Base-by-base conservation (phyloP, 2,329 filamentous ascomycete species). In the Thielaviopsis musarum region DNA sequence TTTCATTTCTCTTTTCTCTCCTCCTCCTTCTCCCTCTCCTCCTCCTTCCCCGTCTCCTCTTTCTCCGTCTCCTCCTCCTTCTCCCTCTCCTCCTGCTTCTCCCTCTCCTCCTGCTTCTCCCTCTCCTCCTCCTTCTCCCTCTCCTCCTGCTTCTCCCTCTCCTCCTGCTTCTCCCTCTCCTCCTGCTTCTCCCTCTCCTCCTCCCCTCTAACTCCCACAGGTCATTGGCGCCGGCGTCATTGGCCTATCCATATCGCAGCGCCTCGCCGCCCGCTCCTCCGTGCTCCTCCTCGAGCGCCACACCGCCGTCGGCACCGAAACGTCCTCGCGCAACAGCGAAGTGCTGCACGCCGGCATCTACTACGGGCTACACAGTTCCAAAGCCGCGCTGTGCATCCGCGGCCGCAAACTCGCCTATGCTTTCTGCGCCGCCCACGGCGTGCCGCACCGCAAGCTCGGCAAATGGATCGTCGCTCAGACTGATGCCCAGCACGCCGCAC, bases 391-490 rank as follows among this genome's bases (percentile, higher is more conserved):
- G 13, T 98, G 93, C 72, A 76, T 96, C 64, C 74, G 76, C 34
- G 93, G 93, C 62, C 84, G 84, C 65, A 69, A 84, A 34, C 75
- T 89, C 69, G 75, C 97, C 61, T 98, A 98, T 72, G 77, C 75
- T 3, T 80, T 95, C 51, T 96, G 91, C 74, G 71, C 73, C 5
- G 73, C 73, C 60, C 75, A 87, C 66, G 70, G 71, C 60, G 85
- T 98, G 56, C 81, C 82, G 0, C 80, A 93, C 71, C 77, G 77
- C 58, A 85, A 85, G 68, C 87, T 83, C 24, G 90, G 90, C 62
- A 97, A 96, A 74, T 96, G 91, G 91, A 87, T 97, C 66, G 87
- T 97, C 1, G 91, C 91, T 0, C 93, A 97, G 73, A 85, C 83
- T 57, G 76, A 77, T 1, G 73, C 72, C 54, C 88, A 97, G 73